A percentile compares a stretch with the other conserved stretches of the same genome.
phyloP scores from a whole-genome alignment of 192 early-diverging fungal species.

The Funneliformis geosporum region DNA sequence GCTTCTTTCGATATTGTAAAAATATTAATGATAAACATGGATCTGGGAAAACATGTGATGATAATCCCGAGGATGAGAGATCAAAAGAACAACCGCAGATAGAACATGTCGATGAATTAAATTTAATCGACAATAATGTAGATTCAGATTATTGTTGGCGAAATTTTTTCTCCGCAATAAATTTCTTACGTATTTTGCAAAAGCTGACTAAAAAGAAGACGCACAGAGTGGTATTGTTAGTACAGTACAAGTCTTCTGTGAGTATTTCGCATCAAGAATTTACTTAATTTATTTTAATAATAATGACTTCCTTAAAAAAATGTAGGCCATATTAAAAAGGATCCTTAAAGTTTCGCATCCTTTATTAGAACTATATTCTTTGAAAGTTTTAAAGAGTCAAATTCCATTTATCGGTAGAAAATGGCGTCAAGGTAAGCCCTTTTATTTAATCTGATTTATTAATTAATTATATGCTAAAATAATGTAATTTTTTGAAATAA shows the following conservation, averaged over 20 bases:
- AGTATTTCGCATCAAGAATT: not conserved
- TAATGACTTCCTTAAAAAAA: not conserved
- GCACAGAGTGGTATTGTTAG: conserved; percentile 72
- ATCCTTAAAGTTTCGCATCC: conserved; percentile 72
- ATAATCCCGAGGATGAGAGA: conserved; percentile 30
- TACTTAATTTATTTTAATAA: not conserved
- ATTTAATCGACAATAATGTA: conserved; percentile 38
- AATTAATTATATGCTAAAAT: not conserved
- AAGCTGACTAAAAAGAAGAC: conserved; percentile 79
- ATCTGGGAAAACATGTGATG: not conserved
- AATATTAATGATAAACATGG: conserved; percentile 27
- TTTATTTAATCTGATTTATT: not conserved
- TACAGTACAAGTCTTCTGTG: conserved; percentile 80
- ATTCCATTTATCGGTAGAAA: conserved; percentile 77
- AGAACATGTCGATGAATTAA: conserved; percentile 1
- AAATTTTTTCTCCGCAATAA: conserved; percentile 71
- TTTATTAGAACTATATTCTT: conserved; percentile 66
- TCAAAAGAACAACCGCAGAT: not conserved
- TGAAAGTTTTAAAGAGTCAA: conserved; percentile 82
- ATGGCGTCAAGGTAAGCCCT: conserved; percentile 65
- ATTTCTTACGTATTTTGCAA: conserved; percentile 75
- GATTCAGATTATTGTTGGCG: conserved; percentile 48
- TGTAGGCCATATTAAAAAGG: conserved; percentile 71
- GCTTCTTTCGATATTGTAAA: conserved; percentile 35
- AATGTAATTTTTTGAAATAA: not conserved